These are phyloP conservation scores for Thelephora terrestris DNA, from an alignment of 1,284 basidiomycete genomes.

Conservation along the genomic window DNA sequence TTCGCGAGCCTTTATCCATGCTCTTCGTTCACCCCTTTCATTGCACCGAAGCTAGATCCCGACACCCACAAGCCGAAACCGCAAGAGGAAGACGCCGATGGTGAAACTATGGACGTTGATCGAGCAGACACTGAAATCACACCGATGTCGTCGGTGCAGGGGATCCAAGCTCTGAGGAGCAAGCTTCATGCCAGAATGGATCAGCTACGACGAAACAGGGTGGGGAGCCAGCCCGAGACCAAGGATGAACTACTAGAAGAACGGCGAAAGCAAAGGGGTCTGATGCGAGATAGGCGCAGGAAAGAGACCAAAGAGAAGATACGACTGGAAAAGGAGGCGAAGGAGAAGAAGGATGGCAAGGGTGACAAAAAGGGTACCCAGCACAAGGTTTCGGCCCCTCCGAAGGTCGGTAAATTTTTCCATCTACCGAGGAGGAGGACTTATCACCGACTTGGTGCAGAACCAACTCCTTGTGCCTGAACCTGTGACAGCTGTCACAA, in stretches of 20 bases:
- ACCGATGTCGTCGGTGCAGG: slow-evolving; percentile 62
- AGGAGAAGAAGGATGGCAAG: slow-evolving; percentile 35
- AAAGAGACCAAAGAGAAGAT: slow-evolving; percentile 81
- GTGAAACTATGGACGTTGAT: slow-evolving; percentile 15
- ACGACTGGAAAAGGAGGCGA: slow-evolving; percentile 43
- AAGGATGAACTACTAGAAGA: slow-evolving; percentile 79
- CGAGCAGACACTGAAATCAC: slow-evolving; percentile 25
- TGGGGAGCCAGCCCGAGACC: slow-evolving; percentile 39
- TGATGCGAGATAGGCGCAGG: slow-evolving; percentile 73
- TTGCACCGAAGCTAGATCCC: slow-evolving; percentile 66
- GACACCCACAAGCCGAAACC: slow-evolving; percentile 48
- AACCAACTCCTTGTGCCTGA: slow-evolving; percentile 68
- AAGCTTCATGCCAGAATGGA: slow-evolving; percentile 76
- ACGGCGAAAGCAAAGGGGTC: slow-evolving; percentile 62
- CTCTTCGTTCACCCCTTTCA: background rate
- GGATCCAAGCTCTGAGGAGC: slow-evolving; percentile 63
- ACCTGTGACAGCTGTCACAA: slow-evolving; percentile 29
- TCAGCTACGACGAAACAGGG: slow-evolving; percentile 43
- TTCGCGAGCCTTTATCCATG: background rate
- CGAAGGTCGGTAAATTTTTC: background rate
- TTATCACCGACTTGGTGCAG: slow-evolving; percentile 26
- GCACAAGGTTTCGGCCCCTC: background rate
- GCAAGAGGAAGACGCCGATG: slow-evolving; percentile 21
- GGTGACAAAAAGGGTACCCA: slow-evolving; percentile 20
- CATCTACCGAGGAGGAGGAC: no score